These are phyloP conservation scores for Starmerella geochares DNA, from an alignment of 805 yeast species.

Conservation along the genomic window DNA sequence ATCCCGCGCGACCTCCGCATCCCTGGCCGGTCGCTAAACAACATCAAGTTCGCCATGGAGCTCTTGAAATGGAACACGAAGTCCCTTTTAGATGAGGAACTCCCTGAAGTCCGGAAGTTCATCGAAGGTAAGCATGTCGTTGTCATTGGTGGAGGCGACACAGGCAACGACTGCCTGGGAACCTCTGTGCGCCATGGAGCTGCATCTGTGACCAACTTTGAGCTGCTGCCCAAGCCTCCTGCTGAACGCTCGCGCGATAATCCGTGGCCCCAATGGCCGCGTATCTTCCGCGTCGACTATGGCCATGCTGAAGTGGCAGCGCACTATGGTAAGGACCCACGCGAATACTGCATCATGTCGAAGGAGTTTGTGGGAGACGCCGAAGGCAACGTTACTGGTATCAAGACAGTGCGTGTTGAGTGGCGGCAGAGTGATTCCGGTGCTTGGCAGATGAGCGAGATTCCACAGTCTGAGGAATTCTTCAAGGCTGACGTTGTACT, in stretches of 20 bases:
- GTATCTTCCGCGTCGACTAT: constrained; percentile 93
- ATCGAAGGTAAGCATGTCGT: constrained; percentile 81
- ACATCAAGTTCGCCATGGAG: constrained; percentile 92
- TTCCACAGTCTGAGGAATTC: constrained; percentile 86
- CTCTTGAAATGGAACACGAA: constrained; percentile 79
- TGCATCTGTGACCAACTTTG: constrained; percentile 84
- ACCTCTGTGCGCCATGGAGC: constrained; percentile 97
- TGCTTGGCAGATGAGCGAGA: constrained; percentile 98
- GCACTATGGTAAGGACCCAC: constrained; percentile 94
- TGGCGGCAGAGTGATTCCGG: constrained; percentile 94
- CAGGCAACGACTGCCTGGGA: constrained; percentile 98
- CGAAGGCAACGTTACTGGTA: constrained; percentile 88
- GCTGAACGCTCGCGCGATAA: constrained; percentile 77
- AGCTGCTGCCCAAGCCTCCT: constrained; percentile 87
- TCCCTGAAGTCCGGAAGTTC: constrained; percentile 62
- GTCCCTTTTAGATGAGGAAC: constrained; percentile 70
- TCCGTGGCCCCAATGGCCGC: constrained; percentile 99
- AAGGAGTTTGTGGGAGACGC: constrained; percentile 94
- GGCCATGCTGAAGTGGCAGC: constrained; percentile 93
- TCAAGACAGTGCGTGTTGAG: constrained; percentile 92
- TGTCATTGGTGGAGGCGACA: constrained; percentile 99
- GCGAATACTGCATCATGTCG: constrained; percentile 90
- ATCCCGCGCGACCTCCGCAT: constrained; percentile 91
- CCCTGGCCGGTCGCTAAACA: constrained; percentile 84
- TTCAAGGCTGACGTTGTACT: constrained; percentile 92